Base-by-base conservation (phyloP, 345 rosid species). In the Pseudoturritis turrita region DNA sequence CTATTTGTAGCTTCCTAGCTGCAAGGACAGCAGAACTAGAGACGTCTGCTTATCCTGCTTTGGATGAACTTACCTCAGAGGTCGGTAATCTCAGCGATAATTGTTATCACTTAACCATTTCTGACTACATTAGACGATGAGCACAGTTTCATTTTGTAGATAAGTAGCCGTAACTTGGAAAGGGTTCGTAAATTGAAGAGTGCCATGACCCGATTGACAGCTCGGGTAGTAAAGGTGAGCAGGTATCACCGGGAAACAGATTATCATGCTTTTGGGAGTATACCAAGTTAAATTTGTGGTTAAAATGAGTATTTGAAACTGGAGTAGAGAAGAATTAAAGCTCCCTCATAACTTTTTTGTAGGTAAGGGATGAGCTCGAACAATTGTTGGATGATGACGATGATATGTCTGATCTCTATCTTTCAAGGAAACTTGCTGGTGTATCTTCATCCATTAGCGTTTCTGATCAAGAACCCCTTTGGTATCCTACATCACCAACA, bases 301-400 rank as follows among this genome's bases (percentile, higher is more conserved):
- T 26, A 3, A 44, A n/a, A n/a, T 54, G 59, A 54, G 59, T 54
- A 54, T 28, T 7, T 41, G 36, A 26, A 5, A n/a, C 39, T 61
- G 19, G 31, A 46, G 1, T 14, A 9, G 19, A 40, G 52, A 28
- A 56, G 44, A 57, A 33, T n/a, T 55, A 17, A 62, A 23, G 39
- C 37, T 35, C 49, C 2, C 2, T 36, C n/a, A 4, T 58, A 7
- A 26, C 40, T 22, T 51, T 76, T 45, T 31, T 82, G 55, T 66
- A 94, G 98, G 96, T 91, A 64, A 87, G 93, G 58, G 97, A 89
- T 84, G 97, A 91, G 77, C 96, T 94, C 18, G 99, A 88, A 69
- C 97, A 89, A 31, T 79, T 91, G 55, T 77, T 94, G 75, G 98
- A 89, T 81, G 96, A 94, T 72, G 99, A 95, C 6, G 96, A 85